Conservation (phyloP, 2,329 filamentous ascomycete species). For the Colletotrichum sp. region DNA sequence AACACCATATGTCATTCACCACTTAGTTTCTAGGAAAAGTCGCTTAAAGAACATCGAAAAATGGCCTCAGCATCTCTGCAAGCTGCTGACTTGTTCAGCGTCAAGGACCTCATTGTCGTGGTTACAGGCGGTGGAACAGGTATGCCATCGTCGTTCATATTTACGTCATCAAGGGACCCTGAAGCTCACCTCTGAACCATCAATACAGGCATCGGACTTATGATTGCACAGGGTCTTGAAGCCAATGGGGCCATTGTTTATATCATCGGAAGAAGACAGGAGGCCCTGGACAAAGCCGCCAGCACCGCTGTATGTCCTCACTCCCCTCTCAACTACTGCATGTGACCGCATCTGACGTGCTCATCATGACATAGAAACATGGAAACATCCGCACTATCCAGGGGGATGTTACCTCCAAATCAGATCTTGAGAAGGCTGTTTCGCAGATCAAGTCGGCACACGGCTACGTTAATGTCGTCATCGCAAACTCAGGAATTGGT, state of each 20-base stretch:
- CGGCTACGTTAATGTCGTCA: conserved; percentile 62
- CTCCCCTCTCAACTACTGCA: neutral
- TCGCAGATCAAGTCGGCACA: conserved; percentile 44
- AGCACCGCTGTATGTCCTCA: conserved; percentile 26
- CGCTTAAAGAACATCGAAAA: conserved; percentile 15
- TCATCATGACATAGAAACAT: neutral
- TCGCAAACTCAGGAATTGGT: conserved; percentile 62
- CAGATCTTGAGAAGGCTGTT: conserved; percentile 49
- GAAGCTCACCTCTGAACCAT: neutral
- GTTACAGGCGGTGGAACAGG: conserved; percentile 55
- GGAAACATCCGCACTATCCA: conserved; percentile 26
- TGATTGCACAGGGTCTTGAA: conserved; percentile 54
- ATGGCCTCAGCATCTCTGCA: conserved; percentile 8
- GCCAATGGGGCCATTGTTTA: conserved; percentile 58
- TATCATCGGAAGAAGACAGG: conserved; percentile 53
- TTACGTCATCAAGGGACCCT: neutral
- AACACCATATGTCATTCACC: neutral
- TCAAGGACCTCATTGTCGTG: conserved; percentile 58
- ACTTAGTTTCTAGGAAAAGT: neutral
- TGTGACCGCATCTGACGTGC: neutral
- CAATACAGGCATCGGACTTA: conserved; percentile 51
- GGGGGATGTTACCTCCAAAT: conserved; percentile 42
- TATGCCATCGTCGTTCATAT: neutral
- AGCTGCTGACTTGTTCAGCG: conserved; percentile 44
- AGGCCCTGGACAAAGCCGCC: conserved; percentile 46